Base-by-base conservation (phyloP, 192 early-diverging fungal species). In the Linnemannia exigua region DNA sequence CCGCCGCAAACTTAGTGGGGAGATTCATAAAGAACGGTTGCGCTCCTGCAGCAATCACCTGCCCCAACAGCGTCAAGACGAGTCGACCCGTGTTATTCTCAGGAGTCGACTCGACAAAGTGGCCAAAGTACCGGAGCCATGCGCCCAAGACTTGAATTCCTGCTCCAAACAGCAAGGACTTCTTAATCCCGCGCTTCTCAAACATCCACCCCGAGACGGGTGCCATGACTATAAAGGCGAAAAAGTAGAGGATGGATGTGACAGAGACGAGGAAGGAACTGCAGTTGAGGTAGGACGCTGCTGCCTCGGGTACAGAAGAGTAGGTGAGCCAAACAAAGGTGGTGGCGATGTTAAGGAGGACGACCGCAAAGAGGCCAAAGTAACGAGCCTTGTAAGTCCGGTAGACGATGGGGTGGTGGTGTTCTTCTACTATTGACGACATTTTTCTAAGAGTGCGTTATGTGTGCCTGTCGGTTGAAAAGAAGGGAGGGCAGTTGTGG, bases 1-100 rank as follows among this genome's bases (percentile, higher is more conserved):
- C 75, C 22, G 87, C 84, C 7, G 89, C 89, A 51, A 88, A 92
- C 87, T 92, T 88, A n/a, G 91, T 87, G 8, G 88, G 82, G 15
- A 88, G 66, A 36, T 89, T 89, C 67, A 92, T 79, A 67, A 92
- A 87, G 84, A 90, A 92, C 1, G 90, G 88, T 61, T 90, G 87
- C 15, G 89, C 89, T 31, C 81, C 47, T 3, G 88, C 87, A 1
- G 80, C 84, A 66, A 92, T 72, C 46, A 87, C 67, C 73, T 92
- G 91, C 5, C 91, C 91, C 17, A 88, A 17, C 72, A 89, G 58
- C 38, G 85, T 86, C 31, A 89, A 36, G 9, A 74, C 87, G 12
- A 87, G 63, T 28, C 74, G 67, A 20, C 87, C 87, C 19, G 72
- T 52, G 22, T 41, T 31, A 41, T 20, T 73, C 41, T 79, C 61